A percentile compares a stretch with the other conserved stretches of the same genome.
Evolutionary conservation across 2,329 filamentous ascomycete species (phyloP).

Genomic region (Diaporthe caulivora): DNA sequence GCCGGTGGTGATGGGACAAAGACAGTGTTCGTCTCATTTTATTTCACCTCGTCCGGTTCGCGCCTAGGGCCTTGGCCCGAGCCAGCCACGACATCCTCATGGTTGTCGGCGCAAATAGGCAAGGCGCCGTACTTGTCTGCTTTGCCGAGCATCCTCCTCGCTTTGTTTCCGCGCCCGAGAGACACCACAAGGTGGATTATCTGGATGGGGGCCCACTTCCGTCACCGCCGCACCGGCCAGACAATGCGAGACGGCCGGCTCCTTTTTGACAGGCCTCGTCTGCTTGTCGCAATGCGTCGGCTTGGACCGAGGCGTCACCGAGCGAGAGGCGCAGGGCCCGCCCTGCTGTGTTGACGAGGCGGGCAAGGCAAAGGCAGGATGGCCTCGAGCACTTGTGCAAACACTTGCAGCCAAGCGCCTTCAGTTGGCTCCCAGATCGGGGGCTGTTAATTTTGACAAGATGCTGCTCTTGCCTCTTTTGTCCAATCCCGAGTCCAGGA

Average conservation of each 20-base stretch:
- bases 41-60: slow-evolving; percentile 24
- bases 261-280: slow-evolving; percentile 1
- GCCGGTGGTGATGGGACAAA: slow-evolving; percentile 17
- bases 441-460: slow-evolving; percentile 23
- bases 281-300: slow-evolving; percentile 23
- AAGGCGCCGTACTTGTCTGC: not conserved
- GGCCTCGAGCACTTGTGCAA: not conserved
- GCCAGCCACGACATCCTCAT: not conserved
- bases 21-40: slow-evolving; percentile 24
- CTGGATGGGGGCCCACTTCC: slow-evolving; percentile 1
- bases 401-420: slow-evolving; percentile 8
- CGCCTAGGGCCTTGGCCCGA: slow-evolving; percentile 21
- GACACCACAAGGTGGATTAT: not conserved
- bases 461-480: slow-evolving; percentile 29
- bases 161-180: slow-evolving; percentile 28
- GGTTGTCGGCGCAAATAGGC: slow-evolving; percentile 8
- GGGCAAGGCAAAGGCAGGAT: not conserved
- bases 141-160: slow-evolving; percentile 25
- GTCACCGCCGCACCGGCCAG: not conserved
- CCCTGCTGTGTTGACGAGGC: not conserved
- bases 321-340: not conserved
- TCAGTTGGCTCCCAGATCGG: not conserved
- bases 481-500: slow-evolving; percentile 23
- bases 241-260: slow-evolving; percentile 3
- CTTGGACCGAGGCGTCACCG: slow-evolving; percentile 24